Base-by-base conservation (phyloP, 495 filamentous ascomycete genomes). In the Aspergillus carlsbadensis region DNA sequence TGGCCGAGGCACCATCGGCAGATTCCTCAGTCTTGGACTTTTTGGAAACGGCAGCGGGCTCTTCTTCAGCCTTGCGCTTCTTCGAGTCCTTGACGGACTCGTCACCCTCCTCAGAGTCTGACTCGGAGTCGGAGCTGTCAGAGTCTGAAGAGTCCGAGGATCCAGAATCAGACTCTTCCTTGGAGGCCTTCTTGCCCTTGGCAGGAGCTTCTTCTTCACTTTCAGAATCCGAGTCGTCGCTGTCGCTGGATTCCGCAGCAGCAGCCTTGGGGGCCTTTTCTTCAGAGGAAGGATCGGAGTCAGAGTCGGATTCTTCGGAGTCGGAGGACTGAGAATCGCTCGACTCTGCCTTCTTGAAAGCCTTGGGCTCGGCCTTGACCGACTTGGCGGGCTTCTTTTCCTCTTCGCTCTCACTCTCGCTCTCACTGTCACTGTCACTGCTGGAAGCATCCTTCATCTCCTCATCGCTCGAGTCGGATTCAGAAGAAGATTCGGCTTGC, bases 31-130 rank as follows among this genome's bases (percentile, higher is more conserved):
- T 83, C 87, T 96, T 97, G 69, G 76, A 73, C 84, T 96, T 96
- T 86, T 98, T 98, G 52, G 81, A 71, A 22, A 80, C 69, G 39
- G 84, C 73, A 10, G 74, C 74, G 44, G 83, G 75, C 57, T 85
- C 86, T 47, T 86, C 77, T 44, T 87, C 87, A 51, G 90, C 90
- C 83, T 96, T 96, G 77, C 92, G 92, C 84, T 96, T 95, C 85
- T 94, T 95, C 61, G 82, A 80, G 60, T 63, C 60, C 65, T 72
- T 73, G 33, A 70, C 62, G 57, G 82, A 77, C 51, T 76, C 68
- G 49, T 79, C 74, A 50, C 65, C 70, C 35, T 79, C 76, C 40
- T 74, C 72, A 41, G 68, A 70, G 44, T 79, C 78, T 44, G 81
- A 79, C 66, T 85, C 81, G 52, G 79, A 78, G 55, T 54, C 74